Percentiles rank a stretch among this genome's conserved stretches.
Evolutionary conservation across 306 rosid genomes (phyloP).

Genomic region (Sesbania bispinosa): DNA sequence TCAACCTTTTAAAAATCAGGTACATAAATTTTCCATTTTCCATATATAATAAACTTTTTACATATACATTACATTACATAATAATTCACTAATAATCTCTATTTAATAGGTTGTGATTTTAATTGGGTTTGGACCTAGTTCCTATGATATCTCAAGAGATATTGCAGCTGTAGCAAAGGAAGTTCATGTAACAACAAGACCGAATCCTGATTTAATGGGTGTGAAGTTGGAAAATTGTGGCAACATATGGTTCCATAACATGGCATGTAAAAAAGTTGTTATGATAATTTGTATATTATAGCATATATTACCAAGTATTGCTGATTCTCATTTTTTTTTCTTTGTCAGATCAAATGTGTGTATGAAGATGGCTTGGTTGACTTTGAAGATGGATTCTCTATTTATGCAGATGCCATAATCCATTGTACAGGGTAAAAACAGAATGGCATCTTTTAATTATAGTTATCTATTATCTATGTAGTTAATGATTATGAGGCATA

Average conservation of each 20-base stretch:
- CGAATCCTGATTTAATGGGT: background rate
- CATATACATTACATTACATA: too few species aligned
- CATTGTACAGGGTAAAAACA: constrained; percentile 37
- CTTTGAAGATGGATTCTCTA: constrained; percentile 40
- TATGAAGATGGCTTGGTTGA: constrained; percentile 31
- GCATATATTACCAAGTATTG: too few species aligned
- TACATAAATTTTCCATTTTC: too few species aligned
- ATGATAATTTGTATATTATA: too few species aligned
- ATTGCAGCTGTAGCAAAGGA: constrained; percentile 35
- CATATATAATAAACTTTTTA: too few species aligned
- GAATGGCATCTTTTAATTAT: too few species aligned
- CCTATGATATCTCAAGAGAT: constrained; percentile 36
- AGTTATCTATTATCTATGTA: background rate
- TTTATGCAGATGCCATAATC: constrained; percentile 34
- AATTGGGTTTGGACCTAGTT: constrained; percentile 35
- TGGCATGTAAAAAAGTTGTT: constrained; percentile 3
- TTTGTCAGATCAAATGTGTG: constrained; percentile 21
- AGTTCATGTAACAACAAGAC: constrained; percentile 21
- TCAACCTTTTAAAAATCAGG: constrained; percentile 12
- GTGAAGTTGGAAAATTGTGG: background rate
- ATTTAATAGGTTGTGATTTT: constrained; percentile 28
- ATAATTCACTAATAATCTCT: background rate
- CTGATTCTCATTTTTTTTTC: background rate
- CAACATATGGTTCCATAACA: constrained; percentile 21
- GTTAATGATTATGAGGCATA: background rate